A percentile compares a stretch with the other conserved stretches of the same genome.
Evolutionary conservation across 2,329 filamentous ascomycete genomes (phyloP).

Genomic region (Byssothecium circinans): DNA sequence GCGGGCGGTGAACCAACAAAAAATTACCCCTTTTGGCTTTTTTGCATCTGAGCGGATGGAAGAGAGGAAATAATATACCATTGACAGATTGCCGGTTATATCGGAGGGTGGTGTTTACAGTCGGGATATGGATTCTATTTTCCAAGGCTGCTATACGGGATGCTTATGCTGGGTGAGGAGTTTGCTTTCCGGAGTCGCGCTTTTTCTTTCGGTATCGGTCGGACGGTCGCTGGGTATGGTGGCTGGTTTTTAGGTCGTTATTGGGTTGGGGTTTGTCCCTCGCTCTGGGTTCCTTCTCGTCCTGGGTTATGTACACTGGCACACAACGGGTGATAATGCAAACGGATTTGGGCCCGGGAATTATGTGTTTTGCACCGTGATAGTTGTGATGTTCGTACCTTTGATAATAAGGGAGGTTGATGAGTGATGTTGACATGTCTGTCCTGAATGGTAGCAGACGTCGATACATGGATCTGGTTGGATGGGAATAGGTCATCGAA

Average conservation of each 20-base stretch:
- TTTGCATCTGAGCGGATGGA: conserved; percentile 30
- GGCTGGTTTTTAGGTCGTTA: conserved; percentile 23
- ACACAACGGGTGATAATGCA: conserved; percentile 11
- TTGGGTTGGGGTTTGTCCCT: conserved; percentile 14
- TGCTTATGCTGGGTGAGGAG: conserved; percentile 25
- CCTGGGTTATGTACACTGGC: conserved; percentile 15
- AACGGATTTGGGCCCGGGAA: conserved; percentile 2
- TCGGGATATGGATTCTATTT: conserved; percentile 9
- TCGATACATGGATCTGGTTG: too few relatives aligned
- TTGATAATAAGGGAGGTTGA: not conserved
- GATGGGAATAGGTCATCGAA: too few relatives aligned
- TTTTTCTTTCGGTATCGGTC: conserved; percentile 16
- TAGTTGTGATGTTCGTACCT: not conserved
- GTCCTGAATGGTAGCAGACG: too few relatives aligned
- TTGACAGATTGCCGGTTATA: conserved; percentile 26
- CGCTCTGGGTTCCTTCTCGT: conserved; percentile 23
- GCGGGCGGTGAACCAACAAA: conserved; percentile 31
- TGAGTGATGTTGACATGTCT: too few relatives aligned
- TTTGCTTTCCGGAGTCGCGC: conserved; percentile 14
- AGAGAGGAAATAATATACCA: conserved; percentile 31
- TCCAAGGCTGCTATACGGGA: conserved; percentile 10
- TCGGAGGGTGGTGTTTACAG: conserved; percentile 29
- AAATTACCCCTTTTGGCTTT: conserved; percentile 32
- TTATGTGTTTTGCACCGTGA: too few relatives aligned
- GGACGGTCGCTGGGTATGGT: conserved; percentile 9